phyloP scores from a whole-genome alignment of 1,139 yeast species.

The Debaryomyces sp. region DNA sequence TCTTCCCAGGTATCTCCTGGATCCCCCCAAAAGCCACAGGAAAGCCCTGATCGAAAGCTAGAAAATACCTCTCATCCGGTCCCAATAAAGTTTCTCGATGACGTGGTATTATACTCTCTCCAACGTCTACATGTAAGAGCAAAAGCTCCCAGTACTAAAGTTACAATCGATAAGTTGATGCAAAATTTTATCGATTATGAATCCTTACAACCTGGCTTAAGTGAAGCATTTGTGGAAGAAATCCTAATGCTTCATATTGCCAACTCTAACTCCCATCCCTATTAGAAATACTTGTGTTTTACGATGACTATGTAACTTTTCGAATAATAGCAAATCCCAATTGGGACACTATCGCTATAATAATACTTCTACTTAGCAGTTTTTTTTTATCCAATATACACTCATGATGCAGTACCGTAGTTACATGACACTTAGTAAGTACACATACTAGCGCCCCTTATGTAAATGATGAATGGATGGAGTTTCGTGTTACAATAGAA shows the following conservation, averaged over 20 bases:
- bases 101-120: conserved; percentile 23
- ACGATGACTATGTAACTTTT: background rate
- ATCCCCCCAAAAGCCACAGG: conserved; percentile 5
- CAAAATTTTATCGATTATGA: conserved; percentile 48
- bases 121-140: conserved; percentile 53
- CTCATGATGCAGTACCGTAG: background rate
- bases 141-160: conserved; percentile 44
- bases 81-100: conserved; percentile 10
- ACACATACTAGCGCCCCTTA: background rate
- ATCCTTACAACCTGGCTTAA: conserved; percentile 58
- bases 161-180: conserved; percentile 44
- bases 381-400: background rate
- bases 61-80: background rate
- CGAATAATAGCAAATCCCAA: background rate
- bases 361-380: background rate
- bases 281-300: background rate
- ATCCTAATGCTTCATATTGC: conserved; percentile 13
- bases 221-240: conserved; percentile 69
- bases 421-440: background rate
- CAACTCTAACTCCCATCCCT: conserved; percentile 3
- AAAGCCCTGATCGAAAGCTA: conserved; percentile 3
- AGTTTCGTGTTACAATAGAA: background rate
- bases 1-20: conserved; percentile 5
- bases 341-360: background rate
- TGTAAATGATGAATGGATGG: background rate